phyloP scores from a whole-genome alignment of 179 eudicot genomes.

The Kewa caespitosa region DNA sequence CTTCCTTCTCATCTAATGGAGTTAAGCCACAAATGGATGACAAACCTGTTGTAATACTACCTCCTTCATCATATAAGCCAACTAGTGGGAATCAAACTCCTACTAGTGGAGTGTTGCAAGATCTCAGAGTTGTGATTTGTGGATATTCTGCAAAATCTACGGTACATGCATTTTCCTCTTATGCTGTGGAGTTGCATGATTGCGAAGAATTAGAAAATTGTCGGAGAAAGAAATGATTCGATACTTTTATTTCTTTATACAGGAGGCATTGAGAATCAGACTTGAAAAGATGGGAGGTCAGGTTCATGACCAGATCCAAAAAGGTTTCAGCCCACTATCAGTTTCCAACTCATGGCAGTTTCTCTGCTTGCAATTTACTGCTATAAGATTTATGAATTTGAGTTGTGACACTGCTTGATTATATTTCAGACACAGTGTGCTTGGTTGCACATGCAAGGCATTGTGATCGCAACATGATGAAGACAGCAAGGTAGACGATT shows the following conservation, averaged over 20 bases:
- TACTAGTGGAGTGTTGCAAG: conserved; percentile 57
- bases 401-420: conserved; percentile 16
- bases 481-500: conserved; percentile 90
- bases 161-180: conserved; percentile 40
- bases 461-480: conserved; percentile 56
- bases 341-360: not conserved
- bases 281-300: conserved; percentile 77
- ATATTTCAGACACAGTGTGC: conserved; percentile 73
- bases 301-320: conserved; percentile 71
- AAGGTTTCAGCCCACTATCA: conserved; percentile 56
- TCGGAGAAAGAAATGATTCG: conserved; percentile 4
- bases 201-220: not conserved
- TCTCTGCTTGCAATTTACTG: not conserved
- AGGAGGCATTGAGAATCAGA: conserved; percentile 71
- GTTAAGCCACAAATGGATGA: conserved; percentile 44
- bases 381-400: too few relatives aligned
- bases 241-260: conserved; percentile 15
- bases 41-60: too few relatives aligned
- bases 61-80: too few relatives aligned
- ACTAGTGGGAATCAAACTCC: conserved; percentile 45
- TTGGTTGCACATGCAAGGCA: conserved; percentile 65
- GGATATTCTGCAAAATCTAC: conserved; percentile 54
- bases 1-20: conserved; percentile 43
- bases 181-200: not conserved
- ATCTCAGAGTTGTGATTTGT: conserved; percentile 63